These are phyloP conservation scores for Colletotrichum sansevieriae DNA, from an alignment of 2,329 filamentous ascomycete species.

Conservation along the genomic window DNA sequence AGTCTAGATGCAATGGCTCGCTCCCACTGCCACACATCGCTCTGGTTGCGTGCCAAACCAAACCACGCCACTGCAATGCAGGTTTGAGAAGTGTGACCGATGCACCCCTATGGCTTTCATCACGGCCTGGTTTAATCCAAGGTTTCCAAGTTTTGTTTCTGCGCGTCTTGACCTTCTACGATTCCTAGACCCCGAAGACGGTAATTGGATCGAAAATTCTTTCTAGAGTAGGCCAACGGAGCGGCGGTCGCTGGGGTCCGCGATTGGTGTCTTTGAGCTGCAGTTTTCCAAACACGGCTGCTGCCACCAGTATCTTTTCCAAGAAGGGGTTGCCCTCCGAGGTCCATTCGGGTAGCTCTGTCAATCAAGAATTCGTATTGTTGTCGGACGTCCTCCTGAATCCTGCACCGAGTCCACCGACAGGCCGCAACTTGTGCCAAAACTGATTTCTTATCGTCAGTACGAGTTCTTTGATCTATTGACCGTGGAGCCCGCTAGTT, in stretches of 20 bases:
- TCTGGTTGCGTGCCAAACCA: constrained; percentile 2
- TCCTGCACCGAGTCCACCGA: constrained; percentile 22
- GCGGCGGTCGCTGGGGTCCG: not conserved
- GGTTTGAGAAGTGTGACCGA: constrained; percentile 35
- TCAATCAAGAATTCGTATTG: constrained; percentile 13
- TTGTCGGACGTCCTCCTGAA: constrained; percentile 29
- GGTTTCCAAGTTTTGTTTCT: constrained; percentile 7
- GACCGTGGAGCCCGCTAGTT: constrained; percentile 29
- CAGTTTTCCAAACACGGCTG: constrained; percentile 1
- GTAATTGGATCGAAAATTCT: not conserved
- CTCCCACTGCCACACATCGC: not conserved
- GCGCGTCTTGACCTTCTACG: not conserved
- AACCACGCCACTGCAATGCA: constrained; percentile 27
- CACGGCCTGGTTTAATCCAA: constrained; percentile 24
- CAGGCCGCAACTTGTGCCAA: not conserved
- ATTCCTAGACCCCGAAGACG: constrained; percentile 1
- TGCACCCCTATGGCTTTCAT: constrained; percentile 30
- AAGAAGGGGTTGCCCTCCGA: not conserved
- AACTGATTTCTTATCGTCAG: not conserved
- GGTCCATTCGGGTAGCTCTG: constrained; percentile 32
- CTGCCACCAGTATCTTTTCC: constrained; percentile 8
- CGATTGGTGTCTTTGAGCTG: constrained; percentile 7
- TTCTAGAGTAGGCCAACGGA: constrained; percentile 6
- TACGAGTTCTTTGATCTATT: constrained; percentile 24
- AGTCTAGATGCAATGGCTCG: too few relatives aligned